phyloP scores from a whole-genome alignment of 148 eudicot genomes.

The Rhododendron henanense region DNA sequence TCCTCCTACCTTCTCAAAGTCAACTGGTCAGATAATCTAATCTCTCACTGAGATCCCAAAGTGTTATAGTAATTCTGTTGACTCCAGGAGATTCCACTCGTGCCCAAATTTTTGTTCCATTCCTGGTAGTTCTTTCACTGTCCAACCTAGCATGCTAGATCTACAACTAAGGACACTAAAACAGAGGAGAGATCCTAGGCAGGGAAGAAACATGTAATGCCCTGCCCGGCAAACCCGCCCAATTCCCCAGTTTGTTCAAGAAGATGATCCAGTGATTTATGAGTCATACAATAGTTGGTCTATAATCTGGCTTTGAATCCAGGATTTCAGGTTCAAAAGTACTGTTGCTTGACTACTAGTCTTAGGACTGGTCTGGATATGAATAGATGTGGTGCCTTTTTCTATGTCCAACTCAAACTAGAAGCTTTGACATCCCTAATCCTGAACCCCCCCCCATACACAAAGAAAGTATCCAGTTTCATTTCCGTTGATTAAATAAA shows the following conservation, averaged over 20 bases:
- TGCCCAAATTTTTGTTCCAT: background rate
- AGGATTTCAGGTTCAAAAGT: background rate
- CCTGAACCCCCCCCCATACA: background rate
- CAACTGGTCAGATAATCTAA: background rate
- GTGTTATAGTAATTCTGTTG: background rate
- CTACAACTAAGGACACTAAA: background rate
- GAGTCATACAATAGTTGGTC: background rate
- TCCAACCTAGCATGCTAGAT: background rate
- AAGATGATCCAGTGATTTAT: background rate
- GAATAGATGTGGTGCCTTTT: background rate
- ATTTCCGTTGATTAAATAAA: background rate
- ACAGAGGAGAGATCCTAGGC: background rate
- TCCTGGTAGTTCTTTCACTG: background rate
- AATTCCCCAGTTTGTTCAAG: background rate
- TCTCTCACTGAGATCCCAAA: background rate
- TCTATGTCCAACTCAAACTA: background rate
- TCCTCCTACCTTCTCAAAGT: background rate
- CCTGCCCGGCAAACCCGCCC: background rate
- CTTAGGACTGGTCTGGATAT: background rate
- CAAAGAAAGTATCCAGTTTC: background rate
- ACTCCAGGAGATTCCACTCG: background rate
- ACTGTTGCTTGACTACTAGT: background rate
- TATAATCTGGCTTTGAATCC: background rate
- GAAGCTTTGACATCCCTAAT: background rate
- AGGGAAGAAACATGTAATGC: background rate